Evolutionary conservation across 305 asterid species (phyloP).

Genomic region (Rubia occidens): DNA sequence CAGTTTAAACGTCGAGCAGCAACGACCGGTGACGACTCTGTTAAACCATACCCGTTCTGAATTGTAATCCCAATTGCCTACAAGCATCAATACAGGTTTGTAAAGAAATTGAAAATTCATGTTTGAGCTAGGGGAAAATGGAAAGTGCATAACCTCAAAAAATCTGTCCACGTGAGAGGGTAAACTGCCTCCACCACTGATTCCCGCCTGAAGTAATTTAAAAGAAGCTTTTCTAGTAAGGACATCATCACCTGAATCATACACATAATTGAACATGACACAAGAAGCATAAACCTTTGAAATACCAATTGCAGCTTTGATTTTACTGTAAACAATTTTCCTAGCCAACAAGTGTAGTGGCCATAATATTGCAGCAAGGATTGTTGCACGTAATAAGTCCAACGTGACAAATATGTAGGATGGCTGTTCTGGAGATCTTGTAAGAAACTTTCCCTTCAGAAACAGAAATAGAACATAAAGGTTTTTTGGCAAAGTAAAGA

Average conservation of each 20-base stretch:
- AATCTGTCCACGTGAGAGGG: constrained; percentile 73
- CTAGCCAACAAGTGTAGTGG: constrained; percentile 77
- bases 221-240: constrained; percentile 10
- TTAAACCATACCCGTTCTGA: constrained; percentile 91
- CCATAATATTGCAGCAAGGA: constrained; percentile 46
- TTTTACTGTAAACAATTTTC: constrained; percentile 71
- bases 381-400: constrained; percentile 70
- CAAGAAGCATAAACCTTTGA: constrained; percentile 53
- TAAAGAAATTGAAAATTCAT: constrained; percentile 7
- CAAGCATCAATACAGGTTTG: constrained; percentile 12
- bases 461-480: constrained; percentile 11
- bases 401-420: constrained; percentile 43
- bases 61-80: constrained; percentile 76
- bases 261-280: not conserved
- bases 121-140: constrained; percentile 19
- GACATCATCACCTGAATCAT: not conserved
- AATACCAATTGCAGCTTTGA: constrained; percentile 66
- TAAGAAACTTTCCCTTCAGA: constrained; percentile 69
- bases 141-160: constrained; percentile 57
- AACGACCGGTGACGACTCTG: constrained; percentile 88
- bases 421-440: constrained; percentile 58
- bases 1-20: constrained; percentile 62
- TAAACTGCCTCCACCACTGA: constrained; percentile 97
- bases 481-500: not conserved
- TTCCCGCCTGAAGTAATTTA: constrained; percentile 49